Evolutionary conservation across 2,329 filamentous ascomycete genomes (phyloP), one percentile per base, ranked within the genome.

Genomic region (Fusarium aywerte): DNA sequence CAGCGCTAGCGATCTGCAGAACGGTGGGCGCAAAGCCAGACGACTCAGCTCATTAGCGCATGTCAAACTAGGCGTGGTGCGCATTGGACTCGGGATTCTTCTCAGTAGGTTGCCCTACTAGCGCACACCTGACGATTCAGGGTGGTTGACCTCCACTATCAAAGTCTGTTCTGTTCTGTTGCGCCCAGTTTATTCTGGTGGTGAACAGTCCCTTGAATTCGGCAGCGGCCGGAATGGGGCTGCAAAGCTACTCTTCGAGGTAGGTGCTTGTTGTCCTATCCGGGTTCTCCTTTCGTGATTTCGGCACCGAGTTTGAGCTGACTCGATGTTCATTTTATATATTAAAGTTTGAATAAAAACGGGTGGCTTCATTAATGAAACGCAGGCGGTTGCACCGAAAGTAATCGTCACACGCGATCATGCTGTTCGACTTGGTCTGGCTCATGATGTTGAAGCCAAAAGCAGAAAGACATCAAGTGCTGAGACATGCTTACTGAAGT

Each of bases 1-100:
- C 55, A 54, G 58, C 70, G 57, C 71, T 73, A 73, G 70, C 58
- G 68, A 73, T 71, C 66, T 73, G 70, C 71, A 70, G 58, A 70
- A 65, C 69, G 68, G 71, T 73, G 71, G 71, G 57, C 69, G 62
- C 66, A 56, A 48, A 73, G 58, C 67, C 65, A 65, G 64, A 59
- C 69, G 57, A 64, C 61, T 70, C 70, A 73, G 70, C 68, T 73
- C 68, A 64, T 69, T 73, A 73, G 70, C 59, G 70, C 35, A 65
- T 15, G 38, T 68, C 42, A 45, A 68, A 55, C 57, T 68, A 25
- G 45, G 65, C 44, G 39, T 59, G 64, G 53, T 65, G 36, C 58
- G 27, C 49, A 61, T 49, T 45, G 38, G 35, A 65, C 49, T 62
- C 68, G 55, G 42, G 53, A 31, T 39, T 64, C 45, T 48, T 40